Base-by-base conservation (phyloP, 805 yeast species). In the Cyberlindnera mrakii region DNA sequence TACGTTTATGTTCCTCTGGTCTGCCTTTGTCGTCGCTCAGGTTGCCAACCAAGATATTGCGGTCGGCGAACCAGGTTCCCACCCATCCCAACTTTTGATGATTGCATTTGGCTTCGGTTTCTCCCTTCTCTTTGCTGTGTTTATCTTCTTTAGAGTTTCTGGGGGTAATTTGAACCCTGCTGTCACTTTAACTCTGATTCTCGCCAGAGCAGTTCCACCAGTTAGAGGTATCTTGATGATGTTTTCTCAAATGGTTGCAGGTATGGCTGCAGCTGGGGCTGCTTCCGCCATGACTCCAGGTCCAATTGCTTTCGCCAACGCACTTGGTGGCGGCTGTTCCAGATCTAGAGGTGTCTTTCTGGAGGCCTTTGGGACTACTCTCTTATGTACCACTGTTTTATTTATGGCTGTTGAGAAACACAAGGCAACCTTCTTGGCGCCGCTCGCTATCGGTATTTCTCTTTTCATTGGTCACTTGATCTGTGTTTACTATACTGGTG, bases 161-260 rank as follows among this genome's bases (percentile, higher is more conserved):
- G 96, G 96, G 58, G 96, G 93, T 70, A 85, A 85, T 68, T 75
- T 87, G 62, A 87, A 87, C 70, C 96, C 96, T 11, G 91, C 93
- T 40, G 95, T 87, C 34, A 82, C 95, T 18, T 70, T 85, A 33
- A 68, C 89, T 25, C 68, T 87, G 59, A 74, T 79, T n/a, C 66
- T 84, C 35, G 82, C 85, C 17, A 75, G 85, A 50, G 91, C 87
- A 43, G 73, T 84, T 47, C 75, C 87, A 34, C 87, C 89, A 43
- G 47, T 82, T 29, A 78, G 93, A 63, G 90, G 84, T 52, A 62
- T 70, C 18, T 61, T 83, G 44, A 78, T 82, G 80, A 65, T 77
- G 64, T 37, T 81, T 42, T 53, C 90, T 33, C 95, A 87, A 68
- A 61, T 86, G 58, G 65, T 85, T 61, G 95, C 85, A 41, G 95